Evolutionary conservation across 345 rosid genomes (phyloP), one percentile per base, ranked within the genome.

Genomic region (Carallia pectinifolia): DNA sequence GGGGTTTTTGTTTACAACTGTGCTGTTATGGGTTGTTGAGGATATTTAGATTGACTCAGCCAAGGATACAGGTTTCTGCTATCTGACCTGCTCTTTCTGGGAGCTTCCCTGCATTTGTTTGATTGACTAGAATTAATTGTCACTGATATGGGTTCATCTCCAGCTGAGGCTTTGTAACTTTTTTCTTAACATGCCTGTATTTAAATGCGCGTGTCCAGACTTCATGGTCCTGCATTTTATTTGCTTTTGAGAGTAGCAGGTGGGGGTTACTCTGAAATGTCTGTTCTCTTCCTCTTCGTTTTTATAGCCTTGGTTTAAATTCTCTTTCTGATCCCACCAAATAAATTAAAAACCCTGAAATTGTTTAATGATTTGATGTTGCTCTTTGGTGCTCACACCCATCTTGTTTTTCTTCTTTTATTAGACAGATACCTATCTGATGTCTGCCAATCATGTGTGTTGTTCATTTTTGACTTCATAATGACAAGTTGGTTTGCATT

Each of bases 1-100:
- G 94, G 97, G 56, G 97, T 89, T 33, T 90, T 90, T 67, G 92
- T 90, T 67, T 89, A 82, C 85, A 90, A 90, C 84, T 90, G 97
- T 76, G 97, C 92, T 2, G 89, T 90, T 33, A 83, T 88, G 92
- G 94, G 90, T 64, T 87, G 94, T 67, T 90, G 76, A 86, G 70
- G 66, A 33, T 82, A 73, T 48, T 69, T 78, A 78, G 72, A 66
- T 78, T 66, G 73, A 75, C 81, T 62, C 53, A 66, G 64, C 18
- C 34, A 54, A 62, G 70, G 61, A 47, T 48, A 29, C 69, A 56
- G 76, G 77, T 67, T 65, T 52, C 77, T 38, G 66, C 79, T 75
- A 63, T 66, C 70, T 73, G 66, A 76, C 81, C 73, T 65, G 61
- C 76, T 78, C 66, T 58, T 53, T 44, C 67, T 67, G 73, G 82